Base-by-base conservation (phyloP, 331 rosid genomes). In the Dryas integrifolia region DNA sequence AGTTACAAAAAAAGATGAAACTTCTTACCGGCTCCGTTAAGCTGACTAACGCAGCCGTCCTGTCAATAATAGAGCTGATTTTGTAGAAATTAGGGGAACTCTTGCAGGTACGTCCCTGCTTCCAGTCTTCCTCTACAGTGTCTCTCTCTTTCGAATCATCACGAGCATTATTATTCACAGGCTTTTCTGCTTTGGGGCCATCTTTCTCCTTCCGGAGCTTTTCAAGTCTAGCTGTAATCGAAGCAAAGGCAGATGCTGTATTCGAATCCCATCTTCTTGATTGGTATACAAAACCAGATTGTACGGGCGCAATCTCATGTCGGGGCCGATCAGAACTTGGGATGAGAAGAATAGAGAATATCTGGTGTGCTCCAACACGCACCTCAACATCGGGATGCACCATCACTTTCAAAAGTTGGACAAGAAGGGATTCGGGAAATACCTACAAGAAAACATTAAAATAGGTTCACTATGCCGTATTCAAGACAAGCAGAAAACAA, bases 281-380 rank as follows among this genome's bases (percentile, higher is more conserved):
- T 61, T 90, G 95, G 86, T 84, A 80, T 47, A 73, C 81, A 80
- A 67, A 88, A 80, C 88, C 80, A 26, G 84, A 80, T 80, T 74
- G 90, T 60, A 85, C 70, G 45, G 86, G 80, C n/a, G 88, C 65
- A 75, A 67, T 82, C 72, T 84, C 96, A 39, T 79, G 86, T 10
- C 43, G 73, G 16, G 86, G 83, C 43, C 77, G 82, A 81, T 70
- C 82, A 78, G 87, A 89, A 79, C 82, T 82, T 38, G 97, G 97
- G 75, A 86, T 73, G 69, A 90, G 88, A 81, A 95, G 93, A 66
- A 84, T 76, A 58, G 93, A 95, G 79, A 95, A 92, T 82, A 92
- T 84, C 60, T 86, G 98, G 82, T 95, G 99, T 59, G 97, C 98
- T 75, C 97, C 99, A 50, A 92, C 75, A 73, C 98, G 92, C 47